These are phyloP conservation scores for Heritiera littoralis DNA, from an alignment of 345 rosid species.

Conservation along the genomic window DNA sequence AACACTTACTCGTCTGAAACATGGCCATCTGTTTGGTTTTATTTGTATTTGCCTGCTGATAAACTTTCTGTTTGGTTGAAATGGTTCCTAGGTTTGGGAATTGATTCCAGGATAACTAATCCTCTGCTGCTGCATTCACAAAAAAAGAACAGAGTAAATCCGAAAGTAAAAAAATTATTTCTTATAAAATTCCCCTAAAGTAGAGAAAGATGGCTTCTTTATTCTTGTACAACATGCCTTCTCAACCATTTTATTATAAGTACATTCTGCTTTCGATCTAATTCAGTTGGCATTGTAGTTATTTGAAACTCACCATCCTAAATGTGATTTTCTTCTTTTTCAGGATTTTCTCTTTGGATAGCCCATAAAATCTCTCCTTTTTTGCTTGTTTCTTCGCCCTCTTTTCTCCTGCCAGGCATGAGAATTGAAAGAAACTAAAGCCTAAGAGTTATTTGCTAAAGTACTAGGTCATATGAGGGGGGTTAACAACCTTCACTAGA, in stretches of 20 bases:
- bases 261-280: background rate
- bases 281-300: background rate
- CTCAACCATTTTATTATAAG: background rate
- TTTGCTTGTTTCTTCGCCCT: background rate
- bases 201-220: background rate
- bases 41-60: background rate
- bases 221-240: background rate
- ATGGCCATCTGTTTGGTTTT: background rate
- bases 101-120: background rate
- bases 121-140: background rate
- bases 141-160: background rate
- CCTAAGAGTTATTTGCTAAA: background rate
- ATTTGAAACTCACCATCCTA: background rate
- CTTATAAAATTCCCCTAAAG: background rate
- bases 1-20: background rate
- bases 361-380: background rate
- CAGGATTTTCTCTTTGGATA: background rate
- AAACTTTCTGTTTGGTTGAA: background rate
- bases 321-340: background rate
- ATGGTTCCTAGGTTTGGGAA: background rate
- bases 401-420: background rate
- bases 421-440: background rate
- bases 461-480: background rate
- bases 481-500: background rate
- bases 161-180: background rate